Conservation (phyloP, 805 yeast genomes). For the Candida maesae region DNA sequence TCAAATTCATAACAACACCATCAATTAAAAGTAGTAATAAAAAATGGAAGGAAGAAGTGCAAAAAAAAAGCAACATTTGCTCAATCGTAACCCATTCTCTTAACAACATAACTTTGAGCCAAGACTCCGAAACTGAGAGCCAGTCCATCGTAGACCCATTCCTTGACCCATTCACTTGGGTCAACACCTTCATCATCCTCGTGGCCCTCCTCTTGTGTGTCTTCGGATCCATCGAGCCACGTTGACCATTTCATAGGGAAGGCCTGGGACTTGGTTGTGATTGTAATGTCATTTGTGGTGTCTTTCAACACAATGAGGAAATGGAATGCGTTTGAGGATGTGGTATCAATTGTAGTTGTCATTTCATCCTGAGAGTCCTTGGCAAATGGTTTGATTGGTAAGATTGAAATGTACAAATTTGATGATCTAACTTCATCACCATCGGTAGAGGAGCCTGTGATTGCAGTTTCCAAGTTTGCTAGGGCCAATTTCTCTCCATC, state of each 20-base stretch:
- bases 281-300: conserved; percentile 68
- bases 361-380: conserved; percentile 26
- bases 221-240: conserved; percentile 60
- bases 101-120: conserved; percentile 87
- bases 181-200: conserved; percentile 51
- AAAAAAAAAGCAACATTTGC: neutral
- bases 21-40: too few species aligned
- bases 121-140: conserved; percentile 76
- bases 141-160: conserved; percentile 78
- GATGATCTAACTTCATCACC: conserved; percentile 37
- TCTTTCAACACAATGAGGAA: conserved; percentile 78
- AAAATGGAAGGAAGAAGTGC: too few species aligned
- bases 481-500: conserved; percentile 87
- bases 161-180: conserved; percentile 78
- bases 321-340: conserved; percentile 51
- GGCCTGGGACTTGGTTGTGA: conserved; percentile 79
- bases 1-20: too few species aligned
- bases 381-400: conserved; percentile 45
- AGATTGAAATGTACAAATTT: conserved; percentile 65
- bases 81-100: conserved; percentile 57
- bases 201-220: conserved; percentile 21
- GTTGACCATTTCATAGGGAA: conserved; percentile 87
- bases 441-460: conserved; percentile 31
- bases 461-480: conserved; percentile 81
- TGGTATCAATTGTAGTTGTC: conserved; percentile 37